Evolutionary conservation across 108 stramenopile species (phyloP).

Genomic region (Heterococcus sp.): DNA sequence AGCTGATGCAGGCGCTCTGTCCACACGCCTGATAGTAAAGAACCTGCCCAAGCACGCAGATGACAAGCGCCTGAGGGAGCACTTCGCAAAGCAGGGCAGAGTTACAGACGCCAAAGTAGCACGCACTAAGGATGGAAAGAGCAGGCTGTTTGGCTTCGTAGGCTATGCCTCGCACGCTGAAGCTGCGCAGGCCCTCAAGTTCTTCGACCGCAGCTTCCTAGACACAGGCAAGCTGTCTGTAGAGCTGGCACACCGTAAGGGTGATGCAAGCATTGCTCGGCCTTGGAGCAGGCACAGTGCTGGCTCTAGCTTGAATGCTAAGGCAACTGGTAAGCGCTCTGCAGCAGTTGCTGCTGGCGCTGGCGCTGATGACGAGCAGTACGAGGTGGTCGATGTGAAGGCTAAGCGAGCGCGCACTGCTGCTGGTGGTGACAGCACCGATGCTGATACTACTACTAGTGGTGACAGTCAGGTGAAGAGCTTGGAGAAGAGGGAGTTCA

Average conservation of each 20-base stretch:
- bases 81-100: slow-evolving; percentile 40
- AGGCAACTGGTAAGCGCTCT: no score
- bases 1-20: no score
- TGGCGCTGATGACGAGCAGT: no score
- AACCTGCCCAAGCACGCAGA: slow-evolving; percentile 59
- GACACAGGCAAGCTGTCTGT: slow-evolving; percentile 54
- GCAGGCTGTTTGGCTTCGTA: slow-evolving; percentile 60
- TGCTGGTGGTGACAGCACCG: not conserved
- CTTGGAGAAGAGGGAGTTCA: slow-evolving; percentile 56
- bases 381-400: not conserved
- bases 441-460: no score
- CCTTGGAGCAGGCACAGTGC: slow-evolving; percentile 50
- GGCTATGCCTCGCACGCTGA: slow-evolving; percentile 52
- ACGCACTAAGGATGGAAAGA: slow-evolving; percentile 55
- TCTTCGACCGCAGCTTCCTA: slow-evolving; percentile 60
- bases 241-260: slow-evolving; percentile 45
- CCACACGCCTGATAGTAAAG: slow-evolving; percentile 60
- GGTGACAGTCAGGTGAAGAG: not conserved
- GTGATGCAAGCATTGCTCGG: slow-evolving; percentile 32
- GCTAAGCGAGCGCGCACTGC: no score
- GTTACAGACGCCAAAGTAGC: slow-evolving; percentile 61
- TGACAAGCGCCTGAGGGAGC: slow-evolving; percentile 51
- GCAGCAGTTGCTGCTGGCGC: slow-evolving; percentile 1
- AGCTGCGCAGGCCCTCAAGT: slow-evolving; percentile 51
- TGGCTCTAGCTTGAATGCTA: not conserved